Evolutionary conservation across 208 protist species (phyloP), one percentile per base, ranked within the genome.

Genomic region (Leptomonas pyrrhocoris): DNA sequence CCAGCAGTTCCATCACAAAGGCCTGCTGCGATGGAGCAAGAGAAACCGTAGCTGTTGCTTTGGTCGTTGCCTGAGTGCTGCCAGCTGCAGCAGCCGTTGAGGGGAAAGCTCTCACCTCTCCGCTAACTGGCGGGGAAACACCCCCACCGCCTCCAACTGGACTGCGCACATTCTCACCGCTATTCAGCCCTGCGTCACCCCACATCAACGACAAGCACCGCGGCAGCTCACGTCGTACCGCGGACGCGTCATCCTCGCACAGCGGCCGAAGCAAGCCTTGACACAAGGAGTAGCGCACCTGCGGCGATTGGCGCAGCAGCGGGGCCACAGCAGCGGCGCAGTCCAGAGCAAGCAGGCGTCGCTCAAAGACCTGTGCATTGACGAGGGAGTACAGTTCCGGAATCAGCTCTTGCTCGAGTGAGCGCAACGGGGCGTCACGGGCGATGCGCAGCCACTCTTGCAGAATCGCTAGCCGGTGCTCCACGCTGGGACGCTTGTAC

Each of bases 341-440:
- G 46, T 88, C 77, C 25, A 94, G 60, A 19, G 78, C 83, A 28
- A 91, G 81, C 43, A 90, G 57, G 28, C 81, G 85, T 21, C 81
- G 66, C 73, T 89, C 88, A 36, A 73, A 64, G 21, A 62, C 72
- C 36, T 28, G 68, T 5, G 79, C 75, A 66, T 92, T 92, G 23
- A 84, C 84, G 21, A 92, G 73, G 16, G 68, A 81, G 76, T 87
- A 92, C 30, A 92, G 68, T 61, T 92, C 81, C 13, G 85, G 81
- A 30, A 90, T 80, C 18, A 92, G 54, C 70, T 89, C 89, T 50
- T 84, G 72, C 58, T 91, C 76, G 31, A 91, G 73, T 42, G 77
- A 42, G 28, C 74, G 66, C 38, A 38, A 48, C 36, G 77, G 45
- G 15, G 74, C 71, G n/a, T 79, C 58, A 31, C 76, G 72, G n/a